Percentiles rank a stretch among this genome's conserved stretches.
Evolutionary conservation across 768 basidiomycete species (phyloP).

Genomic region (Termitomyces sp.): DNA sequence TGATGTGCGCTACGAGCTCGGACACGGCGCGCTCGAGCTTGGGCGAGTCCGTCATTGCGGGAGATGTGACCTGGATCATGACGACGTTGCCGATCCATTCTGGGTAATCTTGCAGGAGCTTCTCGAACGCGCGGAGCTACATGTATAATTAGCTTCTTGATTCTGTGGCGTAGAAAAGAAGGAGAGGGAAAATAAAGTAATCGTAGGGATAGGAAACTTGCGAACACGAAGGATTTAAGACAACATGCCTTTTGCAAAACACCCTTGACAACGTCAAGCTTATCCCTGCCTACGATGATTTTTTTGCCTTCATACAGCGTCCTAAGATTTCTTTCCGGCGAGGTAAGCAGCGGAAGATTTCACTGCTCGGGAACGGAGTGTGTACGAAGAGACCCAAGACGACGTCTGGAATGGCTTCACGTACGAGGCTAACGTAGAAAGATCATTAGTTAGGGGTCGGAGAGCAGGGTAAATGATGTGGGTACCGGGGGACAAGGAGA

Average conservation of each 20-base stretch:
- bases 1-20: slow-evolving; percentile 92
- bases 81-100: slow-evolving; percentile 93
- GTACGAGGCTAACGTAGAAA: slow-evolving; percentile 50
- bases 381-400: slow-evolving; percentile 93
- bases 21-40: slow-evolving; percentile 93
- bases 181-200: neutral
- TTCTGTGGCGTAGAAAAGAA: neutral
- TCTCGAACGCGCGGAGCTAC: slow-evolving; percentile 92
- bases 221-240: no score
- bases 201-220: no score
- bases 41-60: slow-evolving; percentile 86
- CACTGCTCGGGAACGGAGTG: slow-evolving; percentile 95
- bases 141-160: neutral
- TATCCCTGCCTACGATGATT: slow-evolving; percentile 96
- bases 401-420: slow-evolving; percentile 63
- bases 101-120: slow-evolving; percentile 89
- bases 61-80: slow-evolving; percentile 90
- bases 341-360: slow-evolving; percentile 92
- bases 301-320: slow-evolving; percentile 93
- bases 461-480: slow-evolving; percentile 5
- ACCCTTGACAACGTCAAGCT: slow-evolving; percentile 98
- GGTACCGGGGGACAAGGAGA: slow-evolving; percentile 73
- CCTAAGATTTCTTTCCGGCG: slow-evolving; percentile 87
- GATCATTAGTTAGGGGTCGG: neutral
- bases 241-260: slow-evolving; percentile 85